phyloP scores from a whole-genome alignment of 306 rosid species.

The Vigna unguiculata region DNA sequence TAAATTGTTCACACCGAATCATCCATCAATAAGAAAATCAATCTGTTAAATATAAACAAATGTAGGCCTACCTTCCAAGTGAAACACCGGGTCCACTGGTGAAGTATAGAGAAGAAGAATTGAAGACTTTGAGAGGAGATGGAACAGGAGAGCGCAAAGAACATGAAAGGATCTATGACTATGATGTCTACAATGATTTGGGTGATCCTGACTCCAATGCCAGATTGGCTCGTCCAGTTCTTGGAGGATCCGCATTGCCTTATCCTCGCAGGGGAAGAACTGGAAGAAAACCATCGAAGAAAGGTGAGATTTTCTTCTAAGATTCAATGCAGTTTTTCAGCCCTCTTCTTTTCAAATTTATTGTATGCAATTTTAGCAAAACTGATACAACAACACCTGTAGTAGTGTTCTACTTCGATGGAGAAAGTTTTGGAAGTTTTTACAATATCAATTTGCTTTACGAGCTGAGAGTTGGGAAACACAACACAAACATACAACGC shows the following conservation, averaged over 20 bases:
- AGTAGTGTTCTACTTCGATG: not conserved
- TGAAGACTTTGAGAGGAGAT: conserved; percentile 67
- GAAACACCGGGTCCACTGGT: conserved; percentile 68
- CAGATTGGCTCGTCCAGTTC: conserved; percentile 61
- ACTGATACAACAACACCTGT: not conserved
- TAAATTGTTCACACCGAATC: no score
- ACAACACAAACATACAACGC: not conserved
- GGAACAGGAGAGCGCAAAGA: conserved; percentile 75
- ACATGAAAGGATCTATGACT: conserved; percentile 79
- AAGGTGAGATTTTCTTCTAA: conserved; percentile 52
- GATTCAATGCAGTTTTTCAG: not conserved
- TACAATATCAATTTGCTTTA: not conserved
- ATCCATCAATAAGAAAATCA: not conserved
- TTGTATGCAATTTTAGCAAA: not conserved
- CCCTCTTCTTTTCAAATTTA: not conserved
- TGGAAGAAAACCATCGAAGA: conserved; percentile 56
- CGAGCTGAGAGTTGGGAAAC: not conserved
- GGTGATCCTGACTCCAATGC: conserved; percentile 59
- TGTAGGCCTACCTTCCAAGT: conserved; percentile 74
- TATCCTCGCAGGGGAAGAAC: conserved; percentile 92
- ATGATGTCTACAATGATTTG: conserved; percentile 79
- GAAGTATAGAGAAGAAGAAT: conserved; percentile 62
- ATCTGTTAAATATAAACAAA: not conserved
- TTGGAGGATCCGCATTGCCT: conserved; percentile 75
- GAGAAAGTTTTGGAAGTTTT: no score